Percentiles rank a stretch among this genome's conserved stretches.
Conservation (phyloP, 306 rosid species). For the Ziziphus jujuba region DNA sequence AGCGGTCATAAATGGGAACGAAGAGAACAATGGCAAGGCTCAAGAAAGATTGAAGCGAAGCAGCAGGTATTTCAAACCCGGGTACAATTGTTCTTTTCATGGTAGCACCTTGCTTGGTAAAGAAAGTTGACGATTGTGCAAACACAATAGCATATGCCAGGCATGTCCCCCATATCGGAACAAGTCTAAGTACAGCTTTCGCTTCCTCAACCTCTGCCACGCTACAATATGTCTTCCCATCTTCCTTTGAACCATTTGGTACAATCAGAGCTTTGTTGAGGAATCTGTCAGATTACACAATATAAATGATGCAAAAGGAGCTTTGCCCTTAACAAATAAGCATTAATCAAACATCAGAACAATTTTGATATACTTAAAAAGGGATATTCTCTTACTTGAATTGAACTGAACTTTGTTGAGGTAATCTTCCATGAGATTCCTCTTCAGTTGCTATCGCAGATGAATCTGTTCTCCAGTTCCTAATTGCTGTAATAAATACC, state of each 20-base stretch:
- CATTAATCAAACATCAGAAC: too few relatives aligned
- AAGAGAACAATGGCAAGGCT: constrained; percentile 25
- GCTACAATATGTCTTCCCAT: constrained; percentile 12
- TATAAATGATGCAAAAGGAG: background rate
- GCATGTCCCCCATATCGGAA: constrained; percentile 39
- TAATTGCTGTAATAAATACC: constrained; percentile 41
- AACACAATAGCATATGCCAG: constrained; percentile 29
- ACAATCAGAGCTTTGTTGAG: constrained; percentile 36
- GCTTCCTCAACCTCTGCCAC: constrained; percentile 41
- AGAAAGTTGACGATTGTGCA: constrained; percentile 41
- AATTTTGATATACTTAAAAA: too few relatives aligned
- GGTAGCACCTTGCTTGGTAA: constrained; percentile 43
- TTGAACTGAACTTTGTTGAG: constrained; percentile 25
- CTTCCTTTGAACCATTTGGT: constrained; percentile 22
- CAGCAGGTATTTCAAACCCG: constrained; percentile 40
- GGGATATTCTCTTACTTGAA: constrained; percentile 32
- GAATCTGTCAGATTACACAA: constrained; percentile 26
- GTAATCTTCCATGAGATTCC: constrained; percentile 21
- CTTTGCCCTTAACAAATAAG: background rate
- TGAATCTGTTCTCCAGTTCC: constrained; percentile 23
- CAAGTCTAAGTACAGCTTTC: constrained; percentile 36
- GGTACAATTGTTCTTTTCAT: constrained; percentile 41
- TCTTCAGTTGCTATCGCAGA: background rate
- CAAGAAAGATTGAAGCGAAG: constrained; percentile 42
- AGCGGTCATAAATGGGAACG: constrained; percentile 41